phyloP scores from a whole-genome alignment of 2,329 filamentous ascomycete species.

The Cadophora malorum region DNA sequence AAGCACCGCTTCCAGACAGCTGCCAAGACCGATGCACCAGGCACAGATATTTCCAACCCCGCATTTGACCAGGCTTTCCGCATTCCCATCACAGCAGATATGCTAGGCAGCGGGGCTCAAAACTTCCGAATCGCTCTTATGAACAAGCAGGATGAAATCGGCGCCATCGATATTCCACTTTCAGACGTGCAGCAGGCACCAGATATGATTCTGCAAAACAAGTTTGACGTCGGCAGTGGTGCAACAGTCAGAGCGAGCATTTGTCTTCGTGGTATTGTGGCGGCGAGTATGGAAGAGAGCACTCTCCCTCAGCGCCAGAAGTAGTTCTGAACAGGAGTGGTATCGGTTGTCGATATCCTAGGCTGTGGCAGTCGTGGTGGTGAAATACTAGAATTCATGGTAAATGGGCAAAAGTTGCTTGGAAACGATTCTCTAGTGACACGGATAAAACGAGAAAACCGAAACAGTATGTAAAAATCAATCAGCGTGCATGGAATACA shows the following conservation, averaged over 20 bases:
- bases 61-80: slow-evolving; percentile 28
- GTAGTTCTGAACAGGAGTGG: background rate
- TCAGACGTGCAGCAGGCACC: slow-evolving; percentile 25
- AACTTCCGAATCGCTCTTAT: slow-evolving; percentile 26
- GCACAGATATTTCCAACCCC: slow-evolving; percentile 29
- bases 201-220: slow-evolving; percentile 24
- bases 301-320: slow-evolving; percentile 20
- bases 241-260: slow-evolving; percentile 27
- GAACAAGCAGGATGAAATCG: slow-evolving; percentile 26
- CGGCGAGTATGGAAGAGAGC: slow-evolving; percentile 19
- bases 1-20: slow-evolving; percentile 30
- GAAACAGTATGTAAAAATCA: too few relatives aligned
- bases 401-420: background rate
- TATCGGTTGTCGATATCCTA: too few relatives aligned
- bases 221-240: slow-evolving; percentile 25
- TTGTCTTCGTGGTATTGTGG: slow-evolving; percentile 19
- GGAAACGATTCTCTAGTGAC: too few relatives aligned
- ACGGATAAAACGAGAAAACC: too few relatives aligned
- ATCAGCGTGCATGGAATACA: too few relatives aligned
- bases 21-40: slow-evolving; percentile 28
- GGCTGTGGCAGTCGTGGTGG: too few relatives aligned
- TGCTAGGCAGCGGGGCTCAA: slow-evolving; percentile 25
- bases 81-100: slow-evolving; percentile 24
- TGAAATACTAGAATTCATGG: background rate
- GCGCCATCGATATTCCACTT: slow-evolving; percentile 22